Base-by-base conservation (phyloP, 2,329 filamentous ascomycete species). In the Colletotrichum tofieldiae region DNA sequence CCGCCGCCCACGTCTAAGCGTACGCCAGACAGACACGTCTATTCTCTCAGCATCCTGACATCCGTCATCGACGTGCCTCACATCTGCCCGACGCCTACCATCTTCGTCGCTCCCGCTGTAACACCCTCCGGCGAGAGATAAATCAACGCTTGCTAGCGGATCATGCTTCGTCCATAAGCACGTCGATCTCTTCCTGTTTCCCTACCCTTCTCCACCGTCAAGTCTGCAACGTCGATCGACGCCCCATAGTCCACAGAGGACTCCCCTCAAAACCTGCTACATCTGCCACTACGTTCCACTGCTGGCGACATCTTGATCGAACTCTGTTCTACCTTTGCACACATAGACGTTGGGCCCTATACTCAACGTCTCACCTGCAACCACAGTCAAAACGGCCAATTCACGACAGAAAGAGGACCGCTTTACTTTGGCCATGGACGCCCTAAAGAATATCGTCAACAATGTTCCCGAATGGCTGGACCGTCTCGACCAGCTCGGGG, bases 391-490 rank as follows among this genome's bases (percentile, higher is more conserved):
- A 72, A 82, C 79, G 78, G 77, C 77, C 68, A 68, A 75, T 69
- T 67, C 76, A 72, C 58, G 47, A 43, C 74, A 63, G 71, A 76
- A 79, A 75, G 71, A 75, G 73, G 79, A 80, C 73, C 75, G 75
- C 67, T 73, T 75, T 76, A 77, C 78, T 63, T 83, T 84, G 82
- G 83, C 84, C 73, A 87, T 89, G 81, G 90, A 92, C 72, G 87
- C 89, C 37, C 81, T 92, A 66, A 86, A 83, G 66, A 86, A 86
- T 71, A 83, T 92, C 47, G 83, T 84, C 65, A 83, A 79, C 74
- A 89, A 90, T 72, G 84, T 91, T 52, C 90, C 90, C 20, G 86
- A 88, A 78, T 92, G 90, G 90, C 82, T 88, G 47, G 82, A 82
- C 71, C 86, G 88, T 29, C 85, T 92, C 55, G 88, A 91, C 73